Percentiles rank a stretch among this genome's conserved stretches.
Evolutionary conservation across 1,284 basidiomycete genomes (phyloP).

Genomic region (Pisolithus thermaeus): DNA sequence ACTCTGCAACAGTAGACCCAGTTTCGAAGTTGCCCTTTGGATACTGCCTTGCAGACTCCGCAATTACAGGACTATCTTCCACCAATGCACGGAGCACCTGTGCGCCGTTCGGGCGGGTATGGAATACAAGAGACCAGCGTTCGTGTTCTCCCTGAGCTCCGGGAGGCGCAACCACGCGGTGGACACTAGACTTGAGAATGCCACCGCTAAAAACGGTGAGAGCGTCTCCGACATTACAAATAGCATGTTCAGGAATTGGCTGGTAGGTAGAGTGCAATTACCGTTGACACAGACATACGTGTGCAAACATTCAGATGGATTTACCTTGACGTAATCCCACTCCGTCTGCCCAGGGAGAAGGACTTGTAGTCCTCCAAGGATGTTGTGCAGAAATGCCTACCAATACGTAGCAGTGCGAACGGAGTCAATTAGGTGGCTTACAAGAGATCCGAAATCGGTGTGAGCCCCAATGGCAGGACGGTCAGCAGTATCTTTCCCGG

Average conservation of each 20-base stretch:
- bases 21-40: constrained; percentile 33
- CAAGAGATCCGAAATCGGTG: constrained; percentile 52
- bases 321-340: constrained; percentile 66
- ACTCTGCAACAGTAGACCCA: constrained; percentile 40
- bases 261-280: constrained; percentile 12
- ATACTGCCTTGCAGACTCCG: constrained; percentile 30
- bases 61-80: constrained; percentile 46
- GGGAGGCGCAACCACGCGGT: constrained; percentile 46
- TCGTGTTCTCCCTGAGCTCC: constrained; percentile 38
- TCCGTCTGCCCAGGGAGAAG: constrained; percentile 53
- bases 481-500: constrained; percentile 18
- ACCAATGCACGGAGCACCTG: constrained; percentile 41
- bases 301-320: neutral
- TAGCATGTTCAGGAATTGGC: constrained; percentile 54
- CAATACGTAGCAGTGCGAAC: neutral
- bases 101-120: constrained; percentile 53
- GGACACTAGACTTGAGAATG: constrained; percentile 51
- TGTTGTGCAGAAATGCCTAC: constrained; percentile 56
- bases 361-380: constrained; percentile 68
- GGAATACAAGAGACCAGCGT: constrained; percentile 59
- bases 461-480: constrained; percentile 44
- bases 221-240: constrained; percentile 60
- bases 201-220: constrained; percentile 54
- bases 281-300: neutral
- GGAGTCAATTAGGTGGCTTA: constrained; percentile 14